Evolutionary conservation across 2,329 filamentous ascomycete genomes (phyloP), one percentile per base, ranked within the genome.

Genomic region (Neonectria magnoliae): DNA sequence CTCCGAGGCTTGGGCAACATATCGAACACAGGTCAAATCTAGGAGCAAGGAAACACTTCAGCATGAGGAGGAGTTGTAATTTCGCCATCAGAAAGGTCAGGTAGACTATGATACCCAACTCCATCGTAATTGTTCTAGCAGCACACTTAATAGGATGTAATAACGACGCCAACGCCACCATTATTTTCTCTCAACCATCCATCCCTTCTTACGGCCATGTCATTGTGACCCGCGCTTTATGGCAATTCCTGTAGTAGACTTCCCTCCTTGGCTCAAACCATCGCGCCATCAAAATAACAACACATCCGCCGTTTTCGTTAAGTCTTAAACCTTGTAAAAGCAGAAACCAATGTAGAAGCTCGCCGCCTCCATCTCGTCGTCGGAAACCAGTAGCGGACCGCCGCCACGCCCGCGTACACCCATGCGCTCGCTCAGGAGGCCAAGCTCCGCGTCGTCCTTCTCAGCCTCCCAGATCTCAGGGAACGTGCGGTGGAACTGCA

Each of bases 331-430:
- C 83, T 98, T 97, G 81, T 98, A 97, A 80, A 98, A 98, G 81
- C 94, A 97, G 76, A 98, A 98, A 1, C 93, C 94, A 73, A 97
- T 88, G 76, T 98, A 98, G 76, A 98, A 97, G 73, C 87, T 89
- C 11, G 91, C 93, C 48, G 96, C 96, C 78, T 98, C 94, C 87
- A 97, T 91, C 83, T 99, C 96, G 76, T 97, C 92, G 13, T 91
- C 86, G 1, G 88, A 91, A 55, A 98, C 93, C 51, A 92, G 78
- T 69, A 98, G 80, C 16, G 73, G 88, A 6, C 87, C 88, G 10
- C 88, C 87, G 20, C 87, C 87, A 36, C 92, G 86, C 73, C 91
- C 92, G 38, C 93, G 86, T 5, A 99, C 96, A 1, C 92, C 91
- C 96, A 99, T 99, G n/a, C 94, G 88, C 82, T 98, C 94, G 71